Evolutionary conservation across 1,284 basidiomycete species (phyloP), one percentile per base, ranked within the genome.

Genomic region (Cerrena zonata): DNA sequence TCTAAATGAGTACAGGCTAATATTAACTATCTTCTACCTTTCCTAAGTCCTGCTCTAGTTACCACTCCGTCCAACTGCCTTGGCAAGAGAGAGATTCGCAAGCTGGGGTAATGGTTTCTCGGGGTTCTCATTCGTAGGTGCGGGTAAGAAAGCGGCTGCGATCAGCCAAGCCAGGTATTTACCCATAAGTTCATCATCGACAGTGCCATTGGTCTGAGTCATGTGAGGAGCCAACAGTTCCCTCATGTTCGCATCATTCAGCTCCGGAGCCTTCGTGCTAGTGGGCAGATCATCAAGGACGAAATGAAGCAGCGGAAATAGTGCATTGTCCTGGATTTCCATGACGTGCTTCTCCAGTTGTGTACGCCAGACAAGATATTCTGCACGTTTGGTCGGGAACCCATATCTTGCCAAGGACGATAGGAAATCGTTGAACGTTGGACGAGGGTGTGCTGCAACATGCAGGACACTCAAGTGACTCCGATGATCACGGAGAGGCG

Each of bases 201-300:
- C 92, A 0, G 92, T 91, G 55, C 73, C 74, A n/a, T 73, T 77
- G 42, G 69, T 57, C 19, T 67, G 60, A 34, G 64, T 63, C 15
- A 69, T 69, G 27, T 76, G 74, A n/a, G 72, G 70, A 26, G 65
- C 64, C 24, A 92, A 70, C 44, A 98, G 68, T 3, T 77, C 73
- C 43, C 74, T 70, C 11, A 94, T 94, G 65, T 96, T 95, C 15
- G 75, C 66, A 65, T 98, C 93, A 65, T 96, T 91, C 41, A 99
- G 74, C 62, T 91, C 89, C 2, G 96, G 91, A 2, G 92, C 85
- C 72, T 96, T 97, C 46, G 95, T 99, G 64, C 88, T 91, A 21
- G 94, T 96, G 2, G 96, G 96, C 38, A 99, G 75, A 68, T 99
- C 96, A 66, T 98, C 95, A 19, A 99, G 74, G 19, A 98, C 96